Evolutionary conservation across 164 flowering plant genomes (phyloP).

Genomic region (Brasenia schreberi): DNA sequence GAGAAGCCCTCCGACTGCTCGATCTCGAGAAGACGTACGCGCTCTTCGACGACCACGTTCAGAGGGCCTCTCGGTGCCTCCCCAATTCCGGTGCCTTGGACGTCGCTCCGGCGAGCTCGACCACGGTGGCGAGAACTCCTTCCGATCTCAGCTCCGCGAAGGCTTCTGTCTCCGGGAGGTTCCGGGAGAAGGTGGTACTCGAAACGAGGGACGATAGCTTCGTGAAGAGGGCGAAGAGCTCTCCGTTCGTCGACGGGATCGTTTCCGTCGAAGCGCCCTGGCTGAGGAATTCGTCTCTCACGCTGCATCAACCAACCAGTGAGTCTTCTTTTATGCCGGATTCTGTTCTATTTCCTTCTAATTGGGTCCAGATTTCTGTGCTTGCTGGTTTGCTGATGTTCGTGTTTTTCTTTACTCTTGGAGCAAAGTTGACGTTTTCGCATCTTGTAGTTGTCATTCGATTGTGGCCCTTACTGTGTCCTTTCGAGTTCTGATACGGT

Average conservation of each 20-base stretch:
- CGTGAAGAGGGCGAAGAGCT: slow-evolving; percentile 30
- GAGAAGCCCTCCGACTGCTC: slow-evolving; percentile 28
- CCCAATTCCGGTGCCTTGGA: slow-evolving; percentile 4
- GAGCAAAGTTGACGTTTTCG: not conserved
- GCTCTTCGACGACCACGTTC: slow-evolving; percentile 33
- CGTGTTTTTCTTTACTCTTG: not conserved
- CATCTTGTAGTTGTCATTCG: not conserved
- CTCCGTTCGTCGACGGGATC: slow-evolving; percentile 28
- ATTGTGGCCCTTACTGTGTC: not conserved
- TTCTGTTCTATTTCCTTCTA: no score
- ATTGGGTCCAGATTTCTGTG: not conserved
- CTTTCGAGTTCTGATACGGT: not conserved
- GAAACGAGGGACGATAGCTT: slow-evolving; percentile 46
- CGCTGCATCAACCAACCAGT: slow-evolving; percentile 21
- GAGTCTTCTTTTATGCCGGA: slow-evolving; percentile 5
- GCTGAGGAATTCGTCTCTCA: slow-evolving; percentile 21
- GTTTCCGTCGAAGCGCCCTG: slow-evolving; percentile 2
- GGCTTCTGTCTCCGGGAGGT: not conserved
- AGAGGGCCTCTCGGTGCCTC: slow-evolving; percentile 43
- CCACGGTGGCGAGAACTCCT: not conserved
- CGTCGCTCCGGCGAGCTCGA: not conserved
- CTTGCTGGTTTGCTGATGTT: not conserved
- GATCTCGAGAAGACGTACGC: slow-evolving; percentile 29
- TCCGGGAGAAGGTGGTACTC: not conserved
- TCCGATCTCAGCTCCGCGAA: not conserved